Evolutionary conservation across 169 alveolate species (phyloP), one percentile per base, ranked within the genome.

Genomic region (Eimeria acervulina): DNA sequence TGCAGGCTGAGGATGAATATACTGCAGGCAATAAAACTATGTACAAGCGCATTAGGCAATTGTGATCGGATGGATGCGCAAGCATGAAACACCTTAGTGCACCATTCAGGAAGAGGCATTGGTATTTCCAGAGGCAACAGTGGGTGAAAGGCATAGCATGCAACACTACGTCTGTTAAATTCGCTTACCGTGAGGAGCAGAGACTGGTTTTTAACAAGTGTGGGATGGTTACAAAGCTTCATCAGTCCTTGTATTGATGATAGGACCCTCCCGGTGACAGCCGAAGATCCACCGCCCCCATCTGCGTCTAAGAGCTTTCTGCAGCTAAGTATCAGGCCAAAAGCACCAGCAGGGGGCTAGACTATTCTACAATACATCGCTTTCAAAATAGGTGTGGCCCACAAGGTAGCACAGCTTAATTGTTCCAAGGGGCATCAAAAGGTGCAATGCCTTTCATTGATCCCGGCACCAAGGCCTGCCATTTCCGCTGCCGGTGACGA

Each of bases 211-310:
- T 93, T 95, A 47, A 97, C 90, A 42, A 98, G 96, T 36, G 96
- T 95, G n/a, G 99, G 99, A 95, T 98, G 99, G 91, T 98, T 98
- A 88, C 99, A 98, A n/a, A 98, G 96, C 97, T 97, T 97, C 98
- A 97, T 98, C 19, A 98, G 97, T 31, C 98, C 96, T 78, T 98
- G 98, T 80, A 98, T 98, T 38, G 97, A 96, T 23, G 98, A 95
- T 66, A 98, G 96, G 40, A 97, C 97, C 93, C 97, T 97, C 52
- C 97, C 97, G 13, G 97, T 95, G 21, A 97, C 84, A 15, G 66
- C 95, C 63, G 91, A 38, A 55, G 80, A 55, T 28, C 96, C 98
- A 21, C 95, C 96, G 55, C 68, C 36, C 12, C 95, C 94, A 33
- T 97, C 98, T 17, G 97, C 88, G 68, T 92, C 76, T 2, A 97